Percentiles rank a stretch among this genome's conserved stretches.
Conservation (phyloP, 805 yeast genomes). For the Metschnikowia proteae region DNA sequence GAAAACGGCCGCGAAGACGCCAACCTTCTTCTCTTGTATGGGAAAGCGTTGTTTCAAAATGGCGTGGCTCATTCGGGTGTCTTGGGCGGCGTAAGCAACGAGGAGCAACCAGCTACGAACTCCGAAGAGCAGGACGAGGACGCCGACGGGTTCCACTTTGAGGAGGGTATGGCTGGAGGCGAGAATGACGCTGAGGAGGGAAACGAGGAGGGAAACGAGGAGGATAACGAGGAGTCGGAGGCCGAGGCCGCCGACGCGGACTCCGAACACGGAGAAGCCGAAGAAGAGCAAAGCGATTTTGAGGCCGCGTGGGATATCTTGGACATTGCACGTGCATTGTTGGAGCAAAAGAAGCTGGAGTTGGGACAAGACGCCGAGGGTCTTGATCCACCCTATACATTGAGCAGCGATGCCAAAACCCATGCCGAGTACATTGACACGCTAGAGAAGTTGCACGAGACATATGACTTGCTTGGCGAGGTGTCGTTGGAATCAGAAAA, state of each 20-base stretch:
- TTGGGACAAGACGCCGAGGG: slow-evolving; percentile 5
- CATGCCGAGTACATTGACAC: slow-evolving; percentile 32
- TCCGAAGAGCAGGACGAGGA: slow-evolving; percentile 7
- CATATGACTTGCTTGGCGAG: slow-evolving; percentile 81
- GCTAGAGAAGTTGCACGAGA: slow-evolving; percentile 61
- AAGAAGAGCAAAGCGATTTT: slow-evolving; percentile 61
- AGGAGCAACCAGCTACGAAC: neutral
- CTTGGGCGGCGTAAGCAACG: slow-evolving; percentile 44
- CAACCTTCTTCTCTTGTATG: slow-evolving; percentile 69
- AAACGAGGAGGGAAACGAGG: slow-evolving; percentile 8
- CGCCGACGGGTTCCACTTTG: slow-evolving; percentile 11
- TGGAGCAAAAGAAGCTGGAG: slow-evolving; percentile 42
- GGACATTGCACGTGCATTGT: slow-evolving; percentile 71
- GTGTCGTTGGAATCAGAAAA: slow-evolving; percentile 87
- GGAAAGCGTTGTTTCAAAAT: slow-evolving; percentile 71
- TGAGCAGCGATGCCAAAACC: slow-evolving; percentile 29
- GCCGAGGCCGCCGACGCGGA: slow-evolving; percentile 23
- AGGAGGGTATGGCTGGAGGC: slow-evolving; percentile 13
- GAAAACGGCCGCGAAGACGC: slow-evolving; percentile 63
- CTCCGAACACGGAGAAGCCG: slow-evolving; percentile 22
- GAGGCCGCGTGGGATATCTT: slow-evolving; percentile 86
- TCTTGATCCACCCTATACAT: slow-evolving; percentile 26
- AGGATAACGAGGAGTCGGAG: slow-evolving; percentile 15
- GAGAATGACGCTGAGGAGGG: slow-evolving; percentile 12
- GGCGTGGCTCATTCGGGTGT: slow-evolving; percentile 76